Conservation (phyloP, 805 yeast genomes). For the Kuraishia piskuri region DNA sequence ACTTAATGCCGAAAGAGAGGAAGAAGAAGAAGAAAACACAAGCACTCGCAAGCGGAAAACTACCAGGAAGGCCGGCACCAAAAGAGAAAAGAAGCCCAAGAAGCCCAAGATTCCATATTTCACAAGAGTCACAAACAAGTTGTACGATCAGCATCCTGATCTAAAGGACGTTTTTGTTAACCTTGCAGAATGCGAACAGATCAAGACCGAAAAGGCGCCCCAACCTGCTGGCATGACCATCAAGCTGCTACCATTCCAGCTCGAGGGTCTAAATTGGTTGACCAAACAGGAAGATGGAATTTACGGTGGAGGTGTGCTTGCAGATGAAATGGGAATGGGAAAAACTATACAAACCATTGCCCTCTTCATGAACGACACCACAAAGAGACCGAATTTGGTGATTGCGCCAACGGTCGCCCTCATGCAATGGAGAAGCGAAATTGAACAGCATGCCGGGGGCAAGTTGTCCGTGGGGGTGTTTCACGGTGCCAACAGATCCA, state of each 20-base stretch:
- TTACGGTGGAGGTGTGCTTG: constrained; percentile 85
- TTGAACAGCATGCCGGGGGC: constrained; percentile 73
- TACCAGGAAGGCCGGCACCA: constrained; percentile 12
- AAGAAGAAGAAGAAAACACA: constrained; percentile 1
- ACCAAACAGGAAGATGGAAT: constrained; percentile 68
- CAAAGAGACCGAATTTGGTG: constrained; percentile 71
- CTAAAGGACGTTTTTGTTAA: constrained; percentile 63
- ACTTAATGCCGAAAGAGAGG: constrained; percentile 2
- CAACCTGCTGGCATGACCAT: constrained; percentile 79
- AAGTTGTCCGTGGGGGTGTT: constrained; percentile 59
- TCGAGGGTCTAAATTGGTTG: constrained; percentile 91
- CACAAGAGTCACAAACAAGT: constrained; percentile 57
- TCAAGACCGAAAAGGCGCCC: constrained; percentile 44
- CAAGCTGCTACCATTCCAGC: constrained; percentile 77
- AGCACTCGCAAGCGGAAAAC: constrained; percentile 2
- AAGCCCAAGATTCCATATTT: constrained; percentile 59
- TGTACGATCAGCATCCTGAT: constrained; percentile 75
- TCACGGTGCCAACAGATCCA: constrained; percentile 80
- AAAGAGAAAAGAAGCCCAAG: constrained; percentile 20
- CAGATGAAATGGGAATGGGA: constrained; percentile 99
- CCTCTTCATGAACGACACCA: constrained; percentile 60
- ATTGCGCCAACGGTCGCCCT: constrained; percentile 98
- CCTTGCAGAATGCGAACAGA: constrained; percentile 37
- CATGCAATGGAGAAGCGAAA: constrained; percentile 96
- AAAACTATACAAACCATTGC: constrained; percentile 96